Percentiles rank a stretch among this genome's conserved stretches.
These are phyloP conservation scores for Rhazya stricta DNA, from an alignment of 257 asterid genomes.

Conservation along the genomic window DNA sequence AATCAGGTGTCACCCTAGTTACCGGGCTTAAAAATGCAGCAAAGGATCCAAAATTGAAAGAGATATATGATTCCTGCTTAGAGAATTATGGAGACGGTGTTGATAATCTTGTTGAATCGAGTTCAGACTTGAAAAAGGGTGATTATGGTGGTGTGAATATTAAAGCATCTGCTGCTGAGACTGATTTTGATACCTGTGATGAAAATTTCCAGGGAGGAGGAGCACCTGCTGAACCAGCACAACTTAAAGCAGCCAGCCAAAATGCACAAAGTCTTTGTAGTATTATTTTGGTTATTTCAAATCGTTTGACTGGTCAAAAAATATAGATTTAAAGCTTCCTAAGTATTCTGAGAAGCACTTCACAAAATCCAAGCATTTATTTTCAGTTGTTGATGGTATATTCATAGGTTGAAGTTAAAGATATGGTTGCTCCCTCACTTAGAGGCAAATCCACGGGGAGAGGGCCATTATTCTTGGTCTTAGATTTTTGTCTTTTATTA, in stretches of 20 bases:
- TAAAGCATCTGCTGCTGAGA: constrained; percentile 27
- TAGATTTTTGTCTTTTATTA: no score
- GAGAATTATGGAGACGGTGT: constrained; percentile 18
- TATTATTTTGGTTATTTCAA: constrained; percentile 7
- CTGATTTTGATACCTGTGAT: constrained; percentile 24
- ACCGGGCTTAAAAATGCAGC: background rate
- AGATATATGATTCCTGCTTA: constrained; percentile 19
- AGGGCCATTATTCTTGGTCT: no score
- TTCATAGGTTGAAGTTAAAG: no score
- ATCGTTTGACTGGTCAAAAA: background rate
- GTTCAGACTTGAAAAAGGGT: background rate
- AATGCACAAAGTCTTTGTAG: constrained; percentile 14
- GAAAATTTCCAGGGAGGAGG: constrained; percentile 11
- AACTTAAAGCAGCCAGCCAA: constrained; percentile 15
- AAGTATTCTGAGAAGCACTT: no score
- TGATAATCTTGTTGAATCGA: constrained; percentile 7
- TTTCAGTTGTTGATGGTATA: no score
- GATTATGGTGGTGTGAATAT: background rate
- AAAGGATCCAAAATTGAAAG: constrained; percentile 1
- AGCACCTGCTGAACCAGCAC: constrained; percentile 18
- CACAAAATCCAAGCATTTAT: no score
- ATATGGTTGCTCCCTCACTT: no score
- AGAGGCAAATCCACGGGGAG: no score
- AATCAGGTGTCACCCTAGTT: background rate
- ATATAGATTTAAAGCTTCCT: no score